A percentile compares a stretch with the other conserved stretches of the same genome.
Evolutionary conservation across 2,329 filamentous ascomycete species (phyloP).

Genomic region (Monilinia fructigena): DNA sequence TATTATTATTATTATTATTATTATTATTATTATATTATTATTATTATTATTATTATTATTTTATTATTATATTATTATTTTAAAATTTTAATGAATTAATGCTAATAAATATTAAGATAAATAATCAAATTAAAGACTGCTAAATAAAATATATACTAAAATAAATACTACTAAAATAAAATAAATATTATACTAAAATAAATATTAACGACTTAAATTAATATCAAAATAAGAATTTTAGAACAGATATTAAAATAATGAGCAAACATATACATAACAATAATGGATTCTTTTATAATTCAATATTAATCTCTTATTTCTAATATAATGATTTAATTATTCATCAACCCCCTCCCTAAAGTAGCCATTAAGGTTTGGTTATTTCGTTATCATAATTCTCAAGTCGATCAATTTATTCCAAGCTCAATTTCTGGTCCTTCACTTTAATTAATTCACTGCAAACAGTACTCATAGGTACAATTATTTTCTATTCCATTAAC

Average conservation of each 20-base stretch:
- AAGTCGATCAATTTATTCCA: slow-evolving; percentile 11
- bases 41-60: no score
- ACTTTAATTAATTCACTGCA: slow-evolving; percentile 25
- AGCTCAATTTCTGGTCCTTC: slow-evolving; percentile 17
- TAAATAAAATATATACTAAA: no score
- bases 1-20: no score
- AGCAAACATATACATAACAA: not conserved
- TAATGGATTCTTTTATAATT: not conserved
- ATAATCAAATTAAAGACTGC: no score
- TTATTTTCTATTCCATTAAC: not conserved
- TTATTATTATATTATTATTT: no score
- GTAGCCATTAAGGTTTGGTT: not conserved
- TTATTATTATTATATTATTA: no score
- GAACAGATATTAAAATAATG: not conserved
- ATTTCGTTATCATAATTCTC: slow-evolving; percentile 19
- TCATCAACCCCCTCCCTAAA: not conserved
- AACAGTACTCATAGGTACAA: not conserved
- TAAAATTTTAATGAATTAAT: no score
- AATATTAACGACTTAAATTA: no score
- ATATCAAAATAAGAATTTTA: no score
- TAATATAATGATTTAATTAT: not conserved
- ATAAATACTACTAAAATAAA: no score
- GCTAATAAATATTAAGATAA: no score
- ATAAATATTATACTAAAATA: no score
- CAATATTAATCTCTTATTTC: not conserved